Conservation (phyloP, 2,329 filamentous ascomycete species). For the Trichoderma sp. region DNA sequence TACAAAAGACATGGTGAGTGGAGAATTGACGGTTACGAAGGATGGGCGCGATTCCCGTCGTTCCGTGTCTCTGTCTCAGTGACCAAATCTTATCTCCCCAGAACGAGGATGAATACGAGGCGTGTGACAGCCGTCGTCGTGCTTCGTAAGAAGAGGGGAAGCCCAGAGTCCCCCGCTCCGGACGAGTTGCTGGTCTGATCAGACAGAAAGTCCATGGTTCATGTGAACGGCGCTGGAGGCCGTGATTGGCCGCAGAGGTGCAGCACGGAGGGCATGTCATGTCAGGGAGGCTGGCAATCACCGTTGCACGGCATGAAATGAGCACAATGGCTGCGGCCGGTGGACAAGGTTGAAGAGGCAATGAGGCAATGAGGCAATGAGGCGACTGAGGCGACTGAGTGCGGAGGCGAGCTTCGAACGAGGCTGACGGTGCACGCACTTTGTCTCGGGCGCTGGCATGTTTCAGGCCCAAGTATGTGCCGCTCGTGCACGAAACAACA, state of each 20-base stretch:
- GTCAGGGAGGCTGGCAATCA: neutral
- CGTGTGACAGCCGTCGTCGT: neutral
- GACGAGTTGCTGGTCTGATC: neutral
- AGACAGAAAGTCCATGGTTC: neutral
- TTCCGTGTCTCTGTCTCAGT: neutral
- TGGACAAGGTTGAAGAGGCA: neutral
- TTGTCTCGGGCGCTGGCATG: neutral
- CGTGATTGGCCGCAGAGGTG: neutral
- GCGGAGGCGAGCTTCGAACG: neutral
- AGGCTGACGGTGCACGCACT: neutral
- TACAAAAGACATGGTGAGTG: slow-evolving; percentile 5
- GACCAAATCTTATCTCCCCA: neutral
- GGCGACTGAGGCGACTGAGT: neutral
- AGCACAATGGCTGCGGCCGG: neutral
- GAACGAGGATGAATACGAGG: neutral
- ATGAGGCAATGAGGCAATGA: neutral
- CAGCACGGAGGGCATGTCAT: neutral
- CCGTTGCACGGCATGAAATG: neutral
- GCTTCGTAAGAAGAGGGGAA: neutral
- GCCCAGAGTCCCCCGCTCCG: neutral
- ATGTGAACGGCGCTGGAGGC: neutral
- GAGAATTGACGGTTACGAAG: neutral
- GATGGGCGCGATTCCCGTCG: neutral
- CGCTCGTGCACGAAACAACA: neutral
- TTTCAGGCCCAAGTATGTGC: neutral